Evolutionary conservation across 108 stramenopile genomes (phyloP), one percentile per base, ranked within the genome.

Genomic region (Nitzschia palea): DNA sequence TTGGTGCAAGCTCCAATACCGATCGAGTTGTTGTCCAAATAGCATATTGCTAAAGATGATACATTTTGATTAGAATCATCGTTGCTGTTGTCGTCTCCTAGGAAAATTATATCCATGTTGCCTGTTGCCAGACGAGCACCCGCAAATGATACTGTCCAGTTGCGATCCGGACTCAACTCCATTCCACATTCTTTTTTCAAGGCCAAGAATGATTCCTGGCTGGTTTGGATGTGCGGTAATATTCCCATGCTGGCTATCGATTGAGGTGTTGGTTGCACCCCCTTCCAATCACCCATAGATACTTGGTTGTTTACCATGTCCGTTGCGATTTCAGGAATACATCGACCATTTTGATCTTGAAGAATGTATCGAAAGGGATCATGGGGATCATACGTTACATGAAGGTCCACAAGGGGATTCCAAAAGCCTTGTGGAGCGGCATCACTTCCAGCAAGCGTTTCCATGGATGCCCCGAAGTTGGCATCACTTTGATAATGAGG

Each of bases 361-460:
- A 48, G 47, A 20, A 48, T 48, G 17, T 20, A 48, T 48, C n/a
- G 9, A 4, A 20, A 48, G 17, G 47, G n/a, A 48, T 48, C n/a
- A 4, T 4, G 15, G 8, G 47, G 47, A 20, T 48, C 47, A 48
- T 10, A 48, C n/a, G 22, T 20, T 4, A 48, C 47, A 12, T 20
- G 47, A 48, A 48, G 47, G 22, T 48, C 47, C 15, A 48, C 17
- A 20, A 48, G 18, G 4, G 47, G 47, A 20, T 48, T 48, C 47
- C 47, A 48, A 48, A 48, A 48, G 47, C 18, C 4, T 48, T 48
- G n/a, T n/a, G n/a, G n/a, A n/a, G n/a, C n/a, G n/a, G n/a, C n/a
- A n/a, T n/a, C n/a, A n/a, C n/a, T n/a, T n/a, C n/a, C n/a, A n/a
- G n/a, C n/a, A n/a, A n/a, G n/a, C n/a, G n/a, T n/a, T n/a, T n/a